These are phyloP conservation scores for Camellia granthamiana DNA, from an alignment of 148 eudicot genomes.

Conservation along the genomic window DNA sequence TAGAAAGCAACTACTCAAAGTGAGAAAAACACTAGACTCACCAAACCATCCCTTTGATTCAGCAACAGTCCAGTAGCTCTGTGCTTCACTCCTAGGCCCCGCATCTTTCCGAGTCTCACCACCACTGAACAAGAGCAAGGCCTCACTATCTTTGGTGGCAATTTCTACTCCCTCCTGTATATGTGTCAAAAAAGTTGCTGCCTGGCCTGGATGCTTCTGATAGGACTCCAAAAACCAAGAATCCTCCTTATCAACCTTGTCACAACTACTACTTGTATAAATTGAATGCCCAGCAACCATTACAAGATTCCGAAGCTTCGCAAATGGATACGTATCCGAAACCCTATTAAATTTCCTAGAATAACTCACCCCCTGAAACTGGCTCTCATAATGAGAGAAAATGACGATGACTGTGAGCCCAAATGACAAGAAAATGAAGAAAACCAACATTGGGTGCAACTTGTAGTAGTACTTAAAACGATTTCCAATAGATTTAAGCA, in stretches of 20 bases:
- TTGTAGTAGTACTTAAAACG: slow-evolving; percentile 46
- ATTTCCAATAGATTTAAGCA: slow-evolving; percentile 54
- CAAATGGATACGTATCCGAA: slow-evolving; percentile 42
- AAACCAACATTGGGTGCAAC: slow-evolving; percentile 54
- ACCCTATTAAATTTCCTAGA: slow-evolving; percentile 31
- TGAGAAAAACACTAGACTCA: slow-evolving; percentile 35
- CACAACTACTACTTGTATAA: slow-evolving; percentile 86
- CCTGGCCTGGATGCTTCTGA: slow-evolving; percentile 95
- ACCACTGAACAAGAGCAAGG: slow-evolving; percentile 91
- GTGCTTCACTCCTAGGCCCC: slow-evolving; percentile 97
- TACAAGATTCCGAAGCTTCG: slow-evolving; percentile 71
- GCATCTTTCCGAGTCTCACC: slow-evolving; percentile 98
- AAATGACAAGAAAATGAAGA: slow-evolving; percentile 49
- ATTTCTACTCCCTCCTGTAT: slow-evolving; percentile 72
- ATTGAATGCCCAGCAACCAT: slow-evolving; percentile 99
- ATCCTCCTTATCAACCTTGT: slow-evolving; percentile 74
- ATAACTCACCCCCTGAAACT: slow-evolving; percentile 19
- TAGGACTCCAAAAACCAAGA: slow-evolving; percentile 91
- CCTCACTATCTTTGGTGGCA: slow-evolving; percentile 60
- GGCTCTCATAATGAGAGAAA: slow-evolving; percentile 45
- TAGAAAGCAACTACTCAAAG: not conserved
- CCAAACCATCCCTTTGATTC: slow-evolving; percentile 94
- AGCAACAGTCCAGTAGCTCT: slow-evolving; percentile 97
- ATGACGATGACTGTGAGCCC: slow-evolving; percentile 47
- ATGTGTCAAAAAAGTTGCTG: slow-evolving; percentile 80